These are phyloP conservation scores for Pythium volutum DNA, from an alignment of 352 stramenopile genomes.

Conservation along the genomic window DNA sequence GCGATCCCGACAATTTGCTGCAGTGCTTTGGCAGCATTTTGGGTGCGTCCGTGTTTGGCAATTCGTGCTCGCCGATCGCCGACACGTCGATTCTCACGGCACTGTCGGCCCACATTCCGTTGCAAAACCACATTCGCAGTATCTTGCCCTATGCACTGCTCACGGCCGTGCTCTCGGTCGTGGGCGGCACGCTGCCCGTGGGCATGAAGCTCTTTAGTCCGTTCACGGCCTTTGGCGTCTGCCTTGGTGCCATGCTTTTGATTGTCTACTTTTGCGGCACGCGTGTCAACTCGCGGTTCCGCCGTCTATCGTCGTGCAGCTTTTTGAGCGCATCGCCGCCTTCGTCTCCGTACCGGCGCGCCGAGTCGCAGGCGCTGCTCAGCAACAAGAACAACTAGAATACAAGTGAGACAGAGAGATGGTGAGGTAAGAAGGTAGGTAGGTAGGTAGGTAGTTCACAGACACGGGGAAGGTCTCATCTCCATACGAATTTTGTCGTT, in stretches of 20 bases:
- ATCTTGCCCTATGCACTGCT: slow-evolving; percentile 83
- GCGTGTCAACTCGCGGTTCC: slow-evolving; percentile 72
- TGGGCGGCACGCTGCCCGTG: slow-evolving; percentile 67
- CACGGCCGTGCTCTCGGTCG: slow-evolving; percentile 63
- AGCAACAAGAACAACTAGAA: slow-evolving; percentile 23
- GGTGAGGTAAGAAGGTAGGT: background rate
- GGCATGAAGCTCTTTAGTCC: slow-evolving; percentile 69
- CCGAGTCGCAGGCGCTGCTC: slow-evolving; percentile 55
- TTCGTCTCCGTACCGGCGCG: slow-evolving; percentile 41
- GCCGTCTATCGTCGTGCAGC: slow-evolving; percentile 69
- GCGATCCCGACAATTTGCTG: slow-evolving; percentile 78
- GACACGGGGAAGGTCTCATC: background rate
- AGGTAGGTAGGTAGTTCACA: too few relatives aligned
- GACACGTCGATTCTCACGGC: slow-evolving; percentile 91
- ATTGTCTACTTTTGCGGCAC: slow-evolving; percentile 82
- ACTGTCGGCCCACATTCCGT: slow-evolving; percentile 66
- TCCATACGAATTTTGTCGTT: background rate
- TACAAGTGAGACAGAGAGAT: background rate
- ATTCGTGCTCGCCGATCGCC: slow-evolving; percentile 90
- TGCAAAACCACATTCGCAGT: slow-evolving; percentile 84
- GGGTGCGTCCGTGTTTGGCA: slow-evolving; percentile 83
- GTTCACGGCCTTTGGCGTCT: slow-evolving; percentile 80
- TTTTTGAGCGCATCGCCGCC: slow-evolving; percentile 65
- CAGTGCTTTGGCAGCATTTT: slow-evolving; percentile 89
- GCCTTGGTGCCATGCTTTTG: slow-evolving; percentile 64